Evolutionary conservation across 192 early-diverging fungal genomes (phyloP).

Genomic region (Funneliformis geosporum): DNA sequence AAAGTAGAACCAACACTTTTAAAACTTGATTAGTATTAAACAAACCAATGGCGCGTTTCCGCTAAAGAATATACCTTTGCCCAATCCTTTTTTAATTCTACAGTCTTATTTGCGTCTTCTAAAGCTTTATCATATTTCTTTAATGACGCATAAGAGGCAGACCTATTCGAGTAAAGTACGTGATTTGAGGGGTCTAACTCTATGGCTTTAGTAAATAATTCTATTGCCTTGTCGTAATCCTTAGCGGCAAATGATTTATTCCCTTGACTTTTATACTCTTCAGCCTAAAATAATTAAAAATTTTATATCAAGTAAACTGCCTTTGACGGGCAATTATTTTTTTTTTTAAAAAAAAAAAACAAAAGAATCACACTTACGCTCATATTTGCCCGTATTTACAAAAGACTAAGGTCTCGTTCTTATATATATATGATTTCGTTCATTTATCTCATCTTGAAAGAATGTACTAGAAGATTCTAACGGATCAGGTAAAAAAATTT

Average conservation of each 20-base stretch:
- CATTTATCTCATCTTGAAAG: neutral
- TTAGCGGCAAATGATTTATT: conserved; percentile 86
- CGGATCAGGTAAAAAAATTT: no score
- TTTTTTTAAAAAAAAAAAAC: neutral
- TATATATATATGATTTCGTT: neutral
- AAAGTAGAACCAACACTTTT: neutral
- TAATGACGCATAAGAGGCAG: conserved; percentile 77
- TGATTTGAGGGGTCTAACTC: conserved; percentile 86
- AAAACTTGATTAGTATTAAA: neutral
- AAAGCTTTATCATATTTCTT: conserved; percentile 79
- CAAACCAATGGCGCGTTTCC: neutral
- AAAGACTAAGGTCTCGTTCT: neutral
- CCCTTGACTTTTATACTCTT: conserved; percentile 56
- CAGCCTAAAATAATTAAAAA: neutral
- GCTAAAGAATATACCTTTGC: conserved; percentile 58
- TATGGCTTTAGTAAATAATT: conserved; percentile 81
- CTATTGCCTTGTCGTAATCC: conserved; percentile 75
- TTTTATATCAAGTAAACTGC: no score
- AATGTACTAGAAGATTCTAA: neutral
- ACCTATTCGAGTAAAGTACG: conserved; percentile 93
- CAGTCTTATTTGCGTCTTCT: conserved; percentile 83
- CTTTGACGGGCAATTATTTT: neutral
- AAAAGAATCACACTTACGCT: neutral
- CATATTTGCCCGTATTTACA: neutral
- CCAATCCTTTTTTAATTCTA: conserved; percentile 82